Evolutionary conservation across 2,329 filamentous ascomycete genomes (phyloP), one percentile per base, ranked within the genome.

Genomic region (Leptosphaerulina australis): DNA sequence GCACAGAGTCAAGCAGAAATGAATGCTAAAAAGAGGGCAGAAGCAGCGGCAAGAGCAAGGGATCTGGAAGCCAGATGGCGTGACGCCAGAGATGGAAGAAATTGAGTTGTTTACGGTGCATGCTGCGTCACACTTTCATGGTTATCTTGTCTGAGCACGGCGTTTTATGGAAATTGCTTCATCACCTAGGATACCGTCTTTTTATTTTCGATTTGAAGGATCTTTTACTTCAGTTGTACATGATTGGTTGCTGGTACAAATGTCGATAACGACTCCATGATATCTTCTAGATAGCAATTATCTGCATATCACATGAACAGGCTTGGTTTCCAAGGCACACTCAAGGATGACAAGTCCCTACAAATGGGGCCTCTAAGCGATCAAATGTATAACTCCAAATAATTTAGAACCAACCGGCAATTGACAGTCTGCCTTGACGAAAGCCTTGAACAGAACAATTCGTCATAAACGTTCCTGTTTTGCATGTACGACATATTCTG

Each of bases 1-100:
- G 76, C 74, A 20, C 69, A 75, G 47, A 78, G 76, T 49, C 77
- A 79, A 59, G 75, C 74, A 10, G 74, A 79, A 52, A 76, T 76
- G 58, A 70, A 71, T 21, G 70, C 66, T 7, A 63, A 53, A 34
- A 74, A 69, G 45, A 62, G 76, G 24, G 58, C 58, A 10, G 75
- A 75, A 53, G 77, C 76, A n/a, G 66, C 72, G 10, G 67, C 71
- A 25, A 63, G 77, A 52, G 77, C 77, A 36, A 64, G 73, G 44
- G 77, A 79, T 49, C 50, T 79, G 50, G 75, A 77, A 44, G 68
- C 68, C 25, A 64, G 74, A 40, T 79, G 77, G 77, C 70, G 59
- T 22, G 54, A 50, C 20, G 53, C 53, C 34, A 44, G 58, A 18
- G 47, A 51, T 10, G 22, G 50, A 11, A 50, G 41, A 37, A 33